Conservation (phyloP, 108 stramenopile species). For the Cyclotella atomus region DNA sequence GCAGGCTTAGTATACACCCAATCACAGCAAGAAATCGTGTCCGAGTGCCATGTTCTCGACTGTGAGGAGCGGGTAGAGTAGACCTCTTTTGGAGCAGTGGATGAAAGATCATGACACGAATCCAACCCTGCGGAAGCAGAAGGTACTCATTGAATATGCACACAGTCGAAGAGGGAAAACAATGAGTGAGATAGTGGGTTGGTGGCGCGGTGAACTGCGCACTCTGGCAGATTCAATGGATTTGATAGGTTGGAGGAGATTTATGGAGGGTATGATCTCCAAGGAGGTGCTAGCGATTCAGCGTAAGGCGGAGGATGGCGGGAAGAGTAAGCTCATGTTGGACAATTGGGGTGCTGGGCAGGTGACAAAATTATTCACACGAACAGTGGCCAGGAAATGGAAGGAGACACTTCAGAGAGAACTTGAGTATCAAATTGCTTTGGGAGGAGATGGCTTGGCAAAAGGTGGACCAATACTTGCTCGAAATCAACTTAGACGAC, state of each 20-base stretch:
- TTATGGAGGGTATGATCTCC: background rate
- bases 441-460: constrained; percentile 1
- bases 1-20: background rate
- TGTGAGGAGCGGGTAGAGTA: constrained; percentile 8
- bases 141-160: background rate
- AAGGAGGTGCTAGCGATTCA: constrained; percentile 2
- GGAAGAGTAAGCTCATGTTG: background rate
- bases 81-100: constrained; percentile 3
- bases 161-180: constrained; percentile 1
- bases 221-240: background rate
- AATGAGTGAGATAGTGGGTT: background rate
- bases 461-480: background rate
- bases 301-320: background rate
- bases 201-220: background rate
- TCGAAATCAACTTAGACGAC: constrained; percentile 9
- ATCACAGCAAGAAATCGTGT: background rate
- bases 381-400: background rate
- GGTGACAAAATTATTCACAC: constrained; percentile 1
- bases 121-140: background rate
- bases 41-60: constrained; percentile 11
- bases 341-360: background rate
- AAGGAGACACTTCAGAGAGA: background rate
- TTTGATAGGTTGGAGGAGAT: constrained; percentile 1
- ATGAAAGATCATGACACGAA: constrained; percentile 1
- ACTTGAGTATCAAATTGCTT: constrained; percentile 2